These are phyloP conservation scores for Mycena galericulata DNA, from an alignment of 768 basidiomycete species.

Conservation along the genomic window DNA sequence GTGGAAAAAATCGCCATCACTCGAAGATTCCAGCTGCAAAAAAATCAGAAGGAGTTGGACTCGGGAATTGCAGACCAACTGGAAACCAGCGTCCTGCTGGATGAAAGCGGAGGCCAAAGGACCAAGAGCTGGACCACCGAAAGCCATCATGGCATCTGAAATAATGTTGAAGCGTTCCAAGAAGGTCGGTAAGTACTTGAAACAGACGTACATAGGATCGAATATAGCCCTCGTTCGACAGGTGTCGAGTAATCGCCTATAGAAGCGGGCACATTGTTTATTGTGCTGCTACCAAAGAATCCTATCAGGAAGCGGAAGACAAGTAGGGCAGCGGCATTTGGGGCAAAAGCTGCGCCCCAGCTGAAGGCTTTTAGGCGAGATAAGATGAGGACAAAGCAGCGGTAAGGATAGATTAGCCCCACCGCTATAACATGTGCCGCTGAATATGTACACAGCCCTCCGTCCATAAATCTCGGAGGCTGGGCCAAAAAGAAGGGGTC, in stretches of 20 bases:
- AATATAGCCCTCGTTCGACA: background rate
- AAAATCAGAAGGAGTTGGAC: background rate
- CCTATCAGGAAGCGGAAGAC: conserved; percentile 32
- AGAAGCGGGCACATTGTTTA: conserved; percentile 31
- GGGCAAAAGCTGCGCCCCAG: conserved; percentile 25
- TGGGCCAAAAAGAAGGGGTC: conserved; percentile 37
- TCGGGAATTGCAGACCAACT: background rate
- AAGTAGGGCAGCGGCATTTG: conserved; percentile 23
- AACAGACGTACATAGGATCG: conserved; percentile 24
- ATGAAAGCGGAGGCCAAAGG: conserved; percentile 29
- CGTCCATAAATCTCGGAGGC: conserved; percentile 41
- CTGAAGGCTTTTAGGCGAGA: conserved; percentile 22
- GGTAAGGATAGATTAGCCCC: background rate
- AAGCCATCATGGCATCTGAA: conserved; percentile 30
- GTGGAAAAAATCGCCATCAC: conserved; percentile 32
- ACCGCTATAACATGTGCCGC: conserved; percentile 27
- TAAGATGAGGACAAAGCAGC: background rate
- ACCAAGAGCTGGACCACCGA: conserved; percentile 31
- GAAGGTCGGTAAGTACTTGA: background rate
- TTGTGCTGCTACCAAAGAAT: conserved; percentile 26
- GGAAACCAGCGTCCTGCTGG: conserved; percentile 28
- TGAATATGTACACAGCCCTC: conserved; percentile 13
- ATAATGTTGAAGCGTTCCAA: background rate
- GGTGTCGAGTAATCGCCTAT: conserved; percentile 28
- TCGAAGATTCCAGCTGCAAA: conserved; percentile 30